Evolutionary conservation across 106 monocot species (phyloP).

Genomic region (Iris macrosiphon): DNA sequence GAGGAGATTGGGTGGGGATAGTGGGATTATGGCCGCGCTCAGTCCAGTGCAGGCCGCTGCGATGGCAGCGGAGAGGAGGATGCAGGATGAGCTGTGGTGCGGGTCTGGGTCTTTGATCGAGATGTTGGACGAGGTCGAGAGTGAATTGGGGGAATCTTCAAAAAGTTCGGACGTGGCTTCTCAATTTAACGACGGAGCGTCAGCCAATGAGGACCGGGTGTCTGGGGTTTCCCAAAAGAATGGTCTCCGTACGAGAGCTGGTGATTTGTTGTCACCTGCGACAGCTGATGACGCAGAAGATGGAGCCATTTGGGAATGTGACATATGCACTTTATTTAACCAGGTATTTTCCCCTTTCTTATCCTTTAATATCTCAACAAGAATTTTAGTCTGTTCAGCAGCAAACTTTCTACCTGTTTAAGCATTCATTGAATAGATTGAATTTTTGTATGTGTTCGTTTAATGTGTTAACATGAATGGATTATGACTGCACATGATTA

Average conservation of each 20-base stretch:
- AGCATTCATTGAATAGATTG: too few species aligned
- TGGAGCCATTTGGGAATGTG: conserved; percentile 57
- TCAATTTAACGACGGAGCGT: background rate
- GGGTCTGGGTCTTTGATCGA: conserved; percentile 38
- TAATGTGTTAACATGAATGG: too few species aligned
- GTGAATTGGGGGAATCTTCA: conserved; percentile 17
- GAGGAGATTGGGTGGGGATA: conserved; percentile 65
- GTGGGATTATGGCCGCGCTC: conserved; percentile 64
- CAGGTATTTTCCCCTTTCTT: conserved; percentile 31
- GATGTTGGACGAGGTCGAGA: conserved; percentile 7
- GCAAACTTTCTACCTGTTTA: too few species aligned
- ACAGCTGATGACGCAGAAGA: conserved; percentile 14
- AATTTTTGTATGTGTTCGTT: too few species aligned
- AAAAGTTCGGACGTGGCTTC: background rate
- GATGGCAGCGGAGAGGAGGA: conserved; percentile 94
- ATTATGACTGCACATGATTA: too few species aligned
- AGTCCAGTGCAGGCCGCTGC: conserved; percentile 95
- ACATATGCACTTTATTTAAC: conserved; percentile 71
- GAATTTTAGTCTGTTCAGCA: too few species aligned
- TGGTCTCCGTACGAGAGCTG: background rate
- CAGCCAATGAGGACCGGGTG: background rate
- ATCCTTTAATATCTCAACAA: background rate
- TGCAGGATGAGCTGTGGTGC: conserved; percentile 94
- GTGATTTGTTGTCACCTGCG: conserved; percentile 14
- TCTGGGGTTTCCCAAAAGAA: conserved; percentile 1